Conservation (phyloP, 1,284 basidiomycete species). For the Rhodotorula sp. region DNA sequence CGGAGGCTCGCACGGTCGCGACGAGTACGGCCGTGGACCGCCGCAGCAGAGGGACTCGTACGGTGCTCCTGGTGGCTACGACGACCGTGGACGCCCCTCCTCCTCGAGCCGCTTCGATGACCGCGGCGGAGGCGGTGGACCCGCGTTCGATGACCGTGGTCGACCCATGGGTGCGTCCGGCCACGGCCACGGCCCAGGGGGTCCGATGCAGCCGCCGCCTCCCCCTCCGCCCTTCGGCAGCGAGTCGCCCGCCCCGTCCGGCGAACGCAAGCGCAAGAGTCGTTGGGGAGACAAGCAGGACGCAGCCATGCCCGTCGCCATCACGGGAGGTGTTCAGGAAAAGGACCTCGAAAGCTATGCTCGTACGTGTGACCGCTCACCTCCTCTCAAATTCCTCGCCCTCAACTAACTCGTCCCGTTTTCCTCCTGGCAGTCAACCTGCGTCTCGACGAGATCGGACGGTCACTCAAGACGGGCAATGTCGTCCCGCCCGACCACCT, state of each 20-base stretch:
- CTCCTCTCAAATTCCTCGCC: background rate
- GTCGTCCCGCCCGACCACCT: conserved; percentile 82
- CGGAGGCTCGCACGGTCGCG: conserved; percentile 13
- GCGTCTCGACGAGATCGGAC: conserved; percentile 93
- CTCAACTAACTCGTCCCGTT: background rate
- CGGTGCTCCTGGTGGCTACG: conserved; percentile 4
- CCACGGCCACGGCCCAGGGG: background rate
- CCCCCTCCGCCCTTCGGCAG: conserved; percentile 4
- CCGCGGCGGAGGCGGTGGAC: background rate
- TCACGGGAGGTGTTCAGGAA: conserved; percentile 85
- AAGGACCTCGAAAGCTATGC: conserved; percentile 87
- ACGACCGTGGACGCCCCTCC: conserved; percentile 23
- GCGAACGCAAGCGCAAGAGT: conserved; percentile 80
- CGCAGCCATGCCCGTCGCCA: conserved; percentile 85
- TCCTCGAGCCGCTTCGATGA: conserved; percentile 15
- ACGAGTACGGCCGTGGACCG: conserved; percentile 33
- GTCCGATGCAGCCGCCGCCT: conserved; percentile 11
- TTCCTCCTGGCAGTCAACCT: conserved; percentile 67
- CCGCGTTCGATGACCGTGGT: conserved; percentile 7
- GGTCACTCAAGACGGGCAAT: conserved; percentile 88
- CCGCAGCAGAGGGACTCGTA: conserved; percentile 42
- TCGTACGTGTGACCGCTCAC: background rate
- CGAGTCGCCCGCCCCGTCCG: conserved; percentile 15
- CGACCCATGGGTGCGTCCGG: background rate
- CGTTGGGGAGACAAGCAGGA: conserved; percentile 81